phyloP scores from a whole-genome alignment of 2,329 filamentous ascomycete species.

The Pseudogymnoascus sp. region DNA sequence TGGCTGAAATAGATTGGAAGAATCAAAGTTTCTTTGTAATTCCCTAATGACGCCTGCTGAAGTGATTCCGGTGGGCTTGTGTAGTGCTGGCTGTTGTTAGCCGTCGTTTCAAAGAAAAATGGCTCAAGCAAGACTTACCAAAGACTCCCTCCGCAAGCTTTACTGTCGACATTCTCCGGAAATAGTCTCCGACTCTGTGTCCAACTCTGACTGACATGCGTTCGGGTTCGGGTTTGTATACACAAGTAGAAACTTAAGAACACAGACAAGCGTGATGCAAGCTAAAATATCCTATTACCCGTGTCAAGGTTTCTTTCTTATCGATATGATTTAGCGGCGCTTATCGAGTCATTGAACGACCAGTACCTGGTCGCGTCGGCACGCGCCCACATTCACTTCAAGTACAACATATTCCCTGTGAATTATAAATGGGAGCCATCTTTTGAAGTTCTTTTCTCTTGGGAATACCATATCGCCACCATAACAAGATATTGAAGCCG shows the following conservation, averaged over 20 bases:
- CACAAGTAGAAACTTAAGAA: neutral
- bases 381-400: slow-evolving; percentile 1
- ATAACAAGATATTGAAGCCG: neutral
- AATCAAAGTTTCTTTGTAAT: slow-evolving; percentile 75
- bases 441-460: neutral
- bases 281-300: slow-evolving; percentile 1
- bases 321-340: slow-evolving; percentile 8
- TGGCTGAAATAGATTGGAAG: slow-evolving; percentile 70
- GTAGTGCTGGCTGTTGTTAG: slow-evolving; percentile 58
- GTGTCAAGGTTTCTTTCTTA: slow-evolving; percentile 6
- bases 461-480: neutral
- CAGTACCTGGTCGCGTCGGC: slow-evolving; percentile 1
- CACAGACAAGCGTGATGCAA: neutral
- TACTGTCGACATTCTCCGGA: slow-evolving; percentile 26
- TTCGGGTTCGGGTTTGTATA: slow-evolving; percentile 1
- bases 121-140: slow-evolving; percentile 36
- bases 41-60: slow-evolving; percentile 88
- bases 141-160: slow-evolving; percentile 57
- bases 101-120: slow-evolving; percentile 4
- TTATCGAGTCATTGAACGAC: slow-evolving; percentile 5
- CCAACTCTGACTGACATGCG: slow-evolving; percentile 17
- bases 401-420: neutral
- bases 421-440: neutral
- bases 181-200: slow-evolving; percentile 10
- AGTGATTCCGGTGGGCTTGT: slow-evolving; percentile 81